Base-by-base conservation (phyloP, 176 grass and related monocot species). In the Avena atlantica region DNA sequence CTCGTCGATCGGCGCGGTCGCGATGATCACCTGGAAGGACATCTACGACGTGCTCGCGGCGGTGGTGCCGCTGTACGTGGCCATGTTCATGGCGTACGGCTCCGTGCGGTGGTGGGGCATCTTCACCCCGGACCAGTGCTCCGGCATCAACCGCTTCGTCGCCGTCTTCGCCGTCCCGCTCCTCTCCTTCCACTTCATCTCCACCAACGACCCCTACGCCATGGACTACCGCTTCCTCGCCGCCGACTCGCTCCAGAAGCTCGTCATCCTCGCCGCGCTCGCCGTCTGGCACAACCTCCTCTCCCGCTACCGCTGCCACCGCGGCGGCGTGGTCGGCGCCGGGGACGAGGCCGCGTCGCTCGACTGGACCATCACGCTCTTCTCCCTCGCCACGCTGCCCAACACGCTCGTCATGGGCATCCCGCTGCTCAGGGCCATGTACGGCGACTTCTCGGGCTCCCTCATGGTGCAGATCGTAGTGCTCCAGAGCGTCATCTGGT, bases 371-470 rank as follows among this genome's bases (percentile, higher is more conserved):
- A 96, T 99, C 90, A 99, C 97, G 59, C 92, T 99, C 74, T 99
- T 99, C 89, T 99, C 97, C 24, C 92, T 99, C 12, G 84, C 97
- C 14, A 99, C 97, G 31, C 94, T 99, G 19, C 94, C 97, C 53
- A 99, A 99, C 92, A 99, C 97, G 42, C 97, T 99, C 6, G 97
- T 99, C 15, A 99, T 99, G 97, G 97, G 97, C 31, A 99, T 99
- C 85, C 97, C 97, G 40, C 87, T 99, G 67, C 97, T 99, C 1
- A 82, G 89, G 6, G 97, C 97, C 56, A 99, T 99, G 97, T 99
- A 99, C 80, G 97, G 97, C 29, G 91, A 96, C 70, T 96, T 94
- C 85, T 99, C 97, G 1, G 97, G 97, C 2, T 76, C 69, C 0
- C 93, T 99, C 48, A 99, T 99, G 97, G 97, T 99, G 29, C 97